Percentiles rank a stretch among this genome's conserved stretches.
Evolutionary conservation across 2,329 filamentous ascomycete species (phyloP).

Genomic region (Pseudocercospora eumusae): DNA sequence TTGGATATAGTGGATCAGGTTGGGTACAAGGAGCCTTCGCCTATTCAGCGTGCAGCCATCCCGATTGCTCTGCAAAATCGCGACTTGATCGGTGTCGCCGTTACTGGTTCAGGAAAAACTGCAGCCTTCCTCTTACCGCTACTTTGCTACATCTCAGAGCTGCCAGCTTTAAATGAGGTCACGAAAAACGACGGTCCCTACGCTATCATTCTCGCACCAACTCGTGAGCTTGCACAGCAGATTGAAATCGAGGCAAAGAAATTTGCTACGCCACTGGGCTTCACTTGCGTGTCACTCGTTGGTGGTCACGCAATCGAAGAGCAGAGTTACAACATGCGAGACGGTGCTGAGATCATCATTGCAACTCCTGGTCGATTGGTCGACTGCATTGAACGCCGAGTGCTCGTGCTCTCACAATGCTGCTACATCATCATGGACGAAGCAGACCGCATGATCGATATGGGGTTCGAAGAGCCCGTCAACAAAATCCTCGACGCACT

Average conservation of each 20-base stretch:
- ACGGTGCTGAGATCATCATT: slow-evolving; percentile 96
- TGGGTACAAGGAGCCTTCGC: slow-evolving; percentile 87
- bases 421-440: slow-evolving; percentile 99
- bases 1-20: slow-evolving; percentile 80
- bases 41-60: slow-evolving; percentile 92
- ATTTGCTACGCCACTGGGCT: slow-evolving; percentile 86
- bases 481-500: slow-evolving; percentile 97
- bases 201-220: slow-evolving; percentile 93
- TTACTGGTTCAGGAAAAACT: slow-evolving; percentile 98
- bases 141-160: slow-evolving; percentile 88
- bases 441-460: slow-evolving; percentile 97
- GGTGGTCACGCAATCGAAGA: slow-evolving; percentile 95
- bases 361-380: slow-evolving; percentile 97
- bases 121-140: slow-evolving; percentile 90
- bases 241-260: slow-evolving; percentile 93
- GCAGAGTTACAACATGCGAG: slow-evolving; percentile 83
- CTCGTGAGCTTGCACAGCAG: slow-evolving; percentile 94
- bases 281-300: slow-evolving; percentile 95
- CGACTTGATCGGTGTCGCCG: slow-evolving; percentile 96
- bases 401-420: slow-evolving; percentile 91
- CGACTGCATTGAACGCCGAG: slow-evolving; percentile 90
- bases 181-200: slow-evolving; percentile 96
- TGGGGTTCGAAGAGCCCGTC: slow-evolving; percentile 95
- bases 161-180: slow-evolving; percentile 78
- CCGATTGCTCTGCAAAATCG: slow-evolving; percentile 89